Percentiles rank a stretch among this genome's conserved stretches.
Conservation (phyloP, 2,329 filamentous ascomycete genomes). For the Colletotrichum zoysiae region DNA sequence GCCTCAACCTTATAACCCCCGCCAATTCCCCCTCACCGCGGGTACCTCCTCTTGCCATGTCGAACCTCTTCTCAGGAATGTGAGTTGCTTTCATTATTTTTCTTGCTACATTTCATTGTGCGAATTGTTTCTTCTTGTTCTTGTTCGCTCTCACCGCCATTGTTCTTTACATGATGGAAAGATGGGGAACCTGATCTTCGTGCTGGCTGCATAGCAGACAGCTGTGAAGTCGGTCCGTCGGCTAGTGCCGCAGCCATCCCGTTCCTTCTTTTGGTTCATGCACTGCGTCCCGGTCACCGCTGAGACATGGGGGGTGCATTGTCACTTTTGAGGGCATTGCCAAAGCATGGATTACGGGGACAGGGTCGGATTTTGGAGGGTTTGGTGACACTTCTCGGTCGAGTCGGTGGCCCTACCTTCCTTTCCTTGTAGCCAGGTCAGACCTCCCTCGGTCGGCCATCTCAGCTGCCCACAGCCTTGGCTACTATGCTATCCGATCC, state of each 20-base stretch:
- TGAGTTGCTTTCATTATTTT: conserved; percentile 56
- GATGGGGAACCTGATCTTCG: not conserved
- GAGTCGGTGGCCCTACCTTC: not conserved
- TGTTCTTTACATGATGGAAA: conserved; percentile 13
- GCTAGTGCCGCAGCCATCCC: conserved; percentile 39
- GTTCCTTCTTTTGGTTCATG: conserved; percentile 33
- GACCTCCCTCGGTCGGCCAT: not conserved
- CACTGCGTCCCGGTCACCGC: conserved; percentile 26
- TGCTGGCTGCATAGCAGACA: conserved; percentile 36
- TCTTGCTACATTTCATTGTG: conserved; percentile 38
- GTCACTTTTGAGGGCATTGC: conserved; percentile 21
- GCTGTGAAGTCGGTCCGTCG: conserved; percentile 36
- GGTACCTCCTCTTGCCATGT: conserved; percentile 58
- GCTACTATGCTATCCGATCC: not conserved
- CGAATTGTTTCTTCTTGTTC: conserved; percentile 8
- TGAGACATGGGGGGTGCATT: conserved; percentile 40
- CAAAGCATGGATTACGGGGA: not conserved
- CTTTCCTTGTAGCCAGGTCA: conserved; percentile 4
- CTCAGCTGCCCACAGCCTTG: not conserved
- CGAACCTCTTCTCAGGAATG: conserved; percentile 73
- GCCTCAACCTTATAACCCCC: conserved; percentile 36
- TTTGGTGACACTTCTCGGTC: not conserved
- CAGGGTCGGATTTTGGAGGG: not conserved
- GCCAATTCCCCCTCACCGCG: conserved; percentile 44
- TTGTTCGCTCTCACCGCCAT: not conserved